Evolutionary conservation across 345 rosid genomes (phyloP).

Genomic region (Pistacia atlantica): DNA sequence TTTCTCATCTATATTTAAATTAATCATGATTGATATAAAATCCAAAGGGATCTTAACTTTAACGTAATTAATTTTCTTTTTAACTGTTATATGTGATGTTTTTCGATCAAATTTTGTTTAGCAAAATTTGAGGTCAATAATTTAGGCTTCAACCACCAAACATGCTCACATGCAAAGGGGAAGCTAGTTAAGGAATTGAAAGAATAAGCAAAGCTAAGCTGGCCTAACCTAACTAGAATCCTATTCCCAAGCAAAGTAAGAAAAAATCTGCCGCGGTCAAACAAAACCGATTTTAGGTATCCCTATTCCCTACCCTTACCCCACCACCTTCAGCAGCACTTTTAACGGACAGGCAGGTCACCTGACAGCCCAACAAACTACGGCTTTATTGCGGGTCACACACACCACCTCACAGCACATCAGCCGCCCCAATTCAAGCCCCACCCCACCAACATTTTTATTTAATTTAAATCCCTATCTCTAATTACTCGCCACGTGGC

Average conservation of each 20-base stretch:
- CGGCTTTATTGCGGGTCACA: not conserved
- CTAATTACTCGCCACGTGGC: slow-evolving; percentile 8
- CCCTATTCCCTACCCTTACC: too few relatives aligned
- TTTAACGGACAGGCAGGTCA: not conserved
- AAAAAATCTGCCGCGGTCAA: not conserved
- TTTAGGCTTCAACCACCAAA: too few relatives aligned
- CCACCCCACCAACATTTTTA: not conserved
- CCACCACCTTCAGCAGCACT: not conserved
- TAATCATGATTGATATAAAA: too few relatives aligned
- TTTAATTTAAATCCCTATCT: not conserved
- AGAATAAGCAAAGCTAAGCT: not conserved
- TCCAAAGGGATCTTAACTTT: too few relatives aligned
- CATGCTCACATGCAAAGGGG: too few relatives aligned
- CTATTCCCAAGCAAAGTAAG: not conserved
- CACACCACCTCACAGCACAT: not conserved
- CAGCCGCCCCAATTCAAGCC: not conserved
- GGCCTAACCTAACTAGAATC: not conserved
- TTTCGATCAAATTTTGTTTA: too few relatives aligned
- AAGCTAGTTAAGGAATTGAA: too few relatives aligned
- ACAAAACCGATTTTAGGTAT: not conserved
- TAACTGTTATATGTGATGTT: too few relatives aligned
- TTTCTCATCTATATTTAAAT: too few relatives aligned
- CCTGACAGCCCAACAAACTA: slow-evolving; percentile 20
- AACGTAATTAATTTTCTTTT: too few relatives aligned
- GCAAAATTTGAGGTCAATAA: too few relatives aligned